These are phyloP conservation scores for Podila clonocystis DNA, from an alignment of 192 early-diverging fungal genomes.

Conservation along the genomic window DNA sequence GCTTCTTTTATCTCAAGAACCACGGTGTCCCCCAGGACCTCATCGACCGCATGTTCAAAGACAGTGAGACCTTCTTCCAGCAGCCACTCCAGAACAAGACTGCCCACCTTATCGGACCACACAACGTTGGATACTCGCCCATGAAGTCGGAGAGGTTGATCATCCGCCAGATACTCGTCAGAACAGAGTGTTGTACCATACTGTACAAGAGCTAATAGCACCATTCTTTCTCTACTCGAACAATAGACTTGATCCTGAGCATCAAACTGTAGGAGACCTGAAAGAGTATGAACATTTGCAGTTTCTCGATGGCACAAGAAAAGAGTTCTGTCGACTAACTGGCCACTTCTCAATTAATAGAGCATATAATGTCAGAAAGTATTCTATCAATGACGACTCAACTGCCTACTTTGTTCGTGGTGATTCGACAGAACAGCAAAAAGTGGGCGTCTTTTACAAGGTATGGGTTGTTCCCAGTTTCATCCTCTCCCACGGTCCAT, in stretches of 20 bases:
- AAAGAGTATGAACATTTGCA: conserved; percentile 63
- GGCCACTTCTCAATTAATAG: conserved; percentile 19
- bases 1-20: conserved; percentile 72
- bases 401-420: conserved; percentile 42
- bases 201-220: too few relatives aligned
- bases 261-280: conserved; percentile 61
- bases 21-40: conserved; percentile 61
- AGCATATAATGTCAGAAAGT: conserved; percentile 66
- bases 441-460: conserved; percentile 48
- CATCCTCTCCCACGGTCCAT: background rate
- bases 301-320: background rate
- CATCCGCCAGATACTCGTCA: too few relatives aligned
- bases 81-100: conserved; percentile 56
- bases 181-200: too few relatives aligned
- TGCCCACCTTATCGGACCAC: conserved; percentile 46
- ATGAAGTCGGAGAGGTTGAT: conserved; percentile 63
- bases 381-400: conserved; percentile 45
- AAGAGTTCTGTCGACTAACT: background rate
- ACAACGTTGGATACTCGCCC: conserved; percentile 64
- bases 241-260: conserved; percentile 58
- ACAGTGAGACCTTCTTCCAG: conserved; percentile 64
- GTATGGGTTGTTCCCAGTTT: background rate
- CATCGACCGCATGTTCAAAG: conserved; percentile 63
- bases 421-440: conserved; percentile 31
- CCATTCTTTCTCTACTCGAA: background rate